These are phyloP conservation scores for Luvunga scandens DNA, from an alignment of 345 rosid genomes.

Conservation along the genomic window DNA sequence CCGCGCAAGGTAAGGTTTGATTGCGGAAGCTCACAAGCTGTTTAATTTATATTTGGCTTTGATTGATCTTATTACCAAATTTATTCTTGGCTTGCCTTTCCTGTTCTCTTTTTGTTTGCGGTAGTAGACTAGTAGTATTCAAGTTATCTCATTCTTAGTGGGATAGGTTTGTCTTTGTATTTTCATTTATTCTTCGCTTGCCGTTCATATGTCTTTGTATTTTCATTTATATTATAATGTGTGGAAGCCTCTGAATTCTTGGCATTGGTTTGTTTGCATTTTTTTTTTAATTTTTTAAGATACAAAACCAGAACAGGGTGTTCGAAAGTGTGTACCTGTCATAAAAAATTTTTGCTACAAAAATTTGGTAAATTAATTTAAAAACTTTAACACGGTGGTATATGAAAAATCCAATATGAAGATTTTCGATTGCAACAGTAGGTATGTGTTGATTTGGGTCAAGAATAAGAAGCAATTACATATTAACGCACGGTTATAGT, in stretches of 20 bases:
- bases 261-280: neutral
- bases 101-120: neutral
- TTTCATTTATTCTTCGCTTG: neutral
- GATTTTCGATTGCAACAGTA: too few species aligned
- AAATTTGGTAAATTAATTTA: too few species aligned
- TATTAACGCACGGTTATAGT: too few species aligned
- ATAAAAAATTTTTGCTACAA: neutral
- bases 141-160: neutral
- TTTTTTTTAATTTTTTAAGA: neutral
- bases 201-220: neutral
- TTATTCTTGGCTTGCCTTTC: conserved; percentile 34
- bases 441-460: too few species aligned
- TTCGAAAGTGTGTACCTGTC: neutral
- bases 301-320: neutral
- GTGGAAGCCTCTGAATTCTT: neutral
- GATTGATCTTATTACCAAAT: conserved; percentile 3
- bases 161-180: neutral
- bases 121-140: neutral
- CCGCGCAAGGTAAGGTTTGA: too few species aligned
- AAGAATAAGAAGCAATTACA: too few species aligned
- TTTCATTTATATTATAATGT: neutral
- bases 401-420: too few species aligned
- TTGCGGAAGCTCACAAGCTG: too few species aligned
- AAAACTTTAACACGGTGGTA: too few species aligned
- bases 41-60: too few species aligned